These are phyloP conservation scores for Arabidopsis thaliana DNA, from an alignment of 345 rosid genomes.

Conservation along the genomic window TAIR10.1 NC_003076.8:8668501-8669000, in stretches of 20 bases:
- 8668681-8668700: slow-evolving; percentile 46
- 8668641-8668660: slow-evolving; percentile 54
- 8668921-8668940: slow-evolving; percentile 46
- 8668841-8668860: slow-evolving; percentile 37
- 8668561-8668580: not conserved
- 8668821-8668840: slow-evolving; percentile 40
- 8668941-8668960: slow-evolving; percentile 44
- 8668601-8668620: slow-evolving; percentile 50
- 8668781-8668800: slow-evolving; percentile 42
- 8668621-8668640: slow-evolving; percentile 49
- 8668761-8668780: slow-evolving; percentile 48
- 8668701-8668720: slow-evolving; percentile 54
- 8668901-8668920: slow-evolving; percentile 46
- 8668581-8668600: not conserved
- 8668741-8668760: slow-evolving; percentile 54
- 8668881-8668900: slow-evolving; percentile 48
- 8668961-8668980: slow-evolving; percentile 38
- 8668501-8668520: not conserved
- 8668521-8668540: slow-evolving; percentile 33
- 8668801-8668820: slow-evolving; percentile 48
- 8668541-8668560: slow-evolving; percentile 19
- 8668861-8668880: slow-evolving; percentile 43
- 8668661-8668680: slow-evolving; percentile 45
- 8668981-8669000: slow-evolving; percentile 38
- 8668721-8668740: slow-evolving; percentile 48